Evolutionary conservation across 352 stramenopile genomes (phyloP).

Genomic region (Discostella stelligera): DNA sequence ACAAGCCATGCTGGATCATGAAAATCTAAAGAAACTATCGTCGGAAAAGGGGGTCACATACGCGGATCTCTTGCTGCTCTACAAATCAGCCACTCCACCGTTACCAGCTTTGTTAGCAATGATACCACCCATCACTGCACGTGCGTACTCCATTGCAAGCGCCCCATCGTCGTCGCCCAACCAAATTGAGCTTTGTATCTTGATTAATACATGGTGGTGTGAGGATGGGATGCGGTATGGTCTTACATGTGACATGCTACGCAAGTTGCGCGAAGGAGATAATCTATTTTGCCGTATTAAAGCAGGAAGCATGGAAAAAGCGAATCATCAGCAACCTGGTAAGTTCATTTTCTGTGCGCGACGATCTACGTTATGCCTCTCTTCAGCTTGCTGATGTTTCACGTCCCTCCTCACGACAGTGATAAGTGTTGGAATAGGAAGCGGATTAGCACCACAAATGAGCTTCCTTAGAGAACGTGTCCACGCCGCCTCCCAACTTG

Average conservation of each 20-base stretch:
- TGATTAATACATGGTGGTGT: slow-evolving; percentile 73
- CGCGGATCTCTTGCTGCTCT: slow-evolving; percentile 57
- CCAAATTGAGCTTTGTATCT: slow-evolving; percentile 57
- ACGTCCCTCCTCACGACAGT: slow-evolving; percentile 27
- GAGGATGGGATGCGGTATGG: slow-evolving; percentile 61
- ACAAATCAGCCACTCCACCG: slow-evolving; percentile 56
- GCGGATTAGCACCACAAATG: slow-evolving; percentile 62
- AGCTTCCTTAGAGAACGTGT: slow-evolving; percentile 65
- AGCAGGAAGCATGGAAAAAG: slow-evolving; percentile 64
- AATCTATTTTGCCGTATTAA: slow-evolving; percentile 58
- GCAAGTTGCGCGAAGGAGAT: slow-evolving; percentile 52
- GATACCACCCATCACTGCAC: slow-evolving; percentile 68
- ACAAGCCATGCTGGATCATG: slow-evolving; percentile 54
- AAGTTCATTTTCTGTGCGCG: background rate
- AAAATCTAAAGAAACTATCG: slow-evolving; percentile 51
- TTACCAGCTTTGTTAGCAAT: slow-evolving; percentile 62
- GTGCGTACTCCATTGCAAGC: slow-evolving; percentile 70
- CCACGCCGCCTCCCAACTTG: slow-evolving; percentile 41
- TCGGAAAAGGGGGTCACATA: slow-evolving; percentile 56
- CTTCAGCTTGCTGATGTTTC: background rate
- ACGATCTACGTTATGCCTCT: background rate
- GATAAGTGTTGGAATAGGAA: slow-evolving; percentile 70
- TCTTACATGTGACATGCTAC: slow-evolving; percentile 68
- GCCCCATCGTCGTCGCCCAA: slow-evolving; percentile 46
- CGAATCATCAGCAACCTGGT: slow-evolving; percentile 54